phyloP scores from a whole-genome alignment of 2,329 filamentous ascomycete species.

The Talaromyces sp. region DNA sequence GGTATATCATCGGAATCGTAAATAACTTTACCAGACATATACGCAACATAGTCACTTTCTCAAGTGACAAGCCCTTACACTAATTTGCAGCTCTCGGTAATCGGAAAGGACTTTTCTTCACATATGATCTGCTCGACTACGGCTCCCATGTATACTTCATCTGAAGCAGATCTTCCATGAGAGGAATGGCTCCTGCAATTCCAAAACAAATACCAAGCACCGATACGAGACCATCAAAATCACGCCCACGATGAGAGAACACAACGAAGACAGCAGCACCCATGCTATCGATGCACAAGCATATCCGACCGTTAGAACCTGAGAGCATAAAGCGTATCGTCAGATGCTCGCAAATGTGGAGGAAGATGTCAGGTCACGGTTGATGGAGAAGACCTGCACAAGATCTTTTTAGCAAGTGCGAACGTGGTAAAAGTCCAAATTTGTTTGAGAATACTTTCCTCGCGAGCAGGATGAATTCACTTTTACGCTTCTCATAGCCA shows the following conservation, averaged over 20 bases:
- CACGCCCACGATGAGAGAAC: neutral
- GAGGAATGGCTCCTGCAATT: neutral
- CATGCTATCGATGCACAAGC: neutral
- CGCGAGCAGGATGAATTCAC: neutral
- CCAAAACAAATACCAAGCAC: neutral
- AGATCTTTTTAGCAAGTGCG: neutral
- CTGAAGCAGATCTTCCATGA: neutral
- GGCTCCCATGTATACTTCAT: neutral
- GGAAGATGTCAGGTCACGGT: neutral
- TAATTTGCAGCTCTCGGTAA: neutral
- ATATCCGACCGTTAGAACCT: neutral
- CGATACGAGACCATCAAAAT: neutral
- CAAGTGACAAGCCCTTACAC: neutral
- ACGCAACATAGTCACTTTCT: neutral
- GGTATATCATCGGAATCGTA: neutral
- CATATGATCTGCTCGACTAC: neutral
- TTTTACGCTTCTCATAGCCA: neutral
- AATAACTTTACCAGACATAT: neutral
- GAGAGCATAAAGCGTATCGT: neutral
- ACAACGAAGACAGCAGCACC: neutral
- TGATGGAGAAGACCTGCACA: neutral
- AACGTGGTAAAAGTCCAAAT: neutral
- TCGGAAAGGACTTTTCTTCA: neutral
- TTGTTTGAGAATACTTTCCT: neutral
- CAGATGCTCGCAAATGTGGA: neutral